Base-by-base conservation (phyloP, 2,329 filamentous ascomycete genomes). In the Coniochaeta prunicola region DNA sequence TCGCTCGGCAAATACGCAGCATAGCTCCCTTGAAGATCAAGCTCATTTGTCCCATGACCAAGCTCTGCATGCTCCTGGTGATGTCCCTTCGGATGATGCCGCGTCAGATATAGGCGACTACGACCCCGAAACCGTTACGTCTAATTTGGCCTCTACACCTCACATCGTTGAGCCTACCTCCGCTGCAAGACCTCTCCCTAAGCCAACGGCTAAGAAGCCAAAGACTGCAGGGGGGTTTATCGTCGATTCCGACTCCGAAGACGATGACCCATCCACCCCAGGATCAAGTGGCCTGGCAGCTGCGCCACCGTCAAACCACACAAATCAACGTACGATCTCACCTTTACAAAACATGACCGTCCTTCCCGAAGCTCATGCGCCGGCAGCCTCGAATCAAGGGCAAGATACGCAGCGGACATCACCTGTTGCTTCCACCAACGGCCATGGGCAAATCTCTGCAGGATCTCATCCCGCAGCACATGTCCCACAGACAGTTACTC, bases 211-310 rank as follows among this genome's bases (percentile, higher is more conserved):
- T 65, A 80, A 75, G 69, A 88, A 87, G 71, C 84, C 80, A 34
- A 84, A 83, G 70, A 83, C 78, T 61, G 78, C 80, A 26, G 82
- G 81, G 45, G 83, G 83, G 50, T 86, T 86, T 71, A 72, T 85
- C 68, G 77, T 85, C 65, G 83, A 80, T 58, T 85, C 82, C 31
- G 83, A 85, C 63, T 81, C 83, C 34, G 82, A 84, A 65, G 82
- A 83, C 57, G 72, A 75, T 45, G 66, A 55, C 7, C 13, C 68
- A 54, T 65, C 68, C 59, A 60, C 59, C 48, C 64, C 70, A 58
- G 64, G 66, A 57, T 63, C 67, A 26, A 65, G 59, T 62, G 63
- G 58, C 33, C 54, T 60, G 56, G 60, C 34, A 58, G 59, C 59
- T 62, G 57, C 30, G 56, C 34, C 45, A 53, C 6, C 57, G 61